Conservation (phyloP, 345 rosid genomes). For the Gossypium arboreum region DNA sequence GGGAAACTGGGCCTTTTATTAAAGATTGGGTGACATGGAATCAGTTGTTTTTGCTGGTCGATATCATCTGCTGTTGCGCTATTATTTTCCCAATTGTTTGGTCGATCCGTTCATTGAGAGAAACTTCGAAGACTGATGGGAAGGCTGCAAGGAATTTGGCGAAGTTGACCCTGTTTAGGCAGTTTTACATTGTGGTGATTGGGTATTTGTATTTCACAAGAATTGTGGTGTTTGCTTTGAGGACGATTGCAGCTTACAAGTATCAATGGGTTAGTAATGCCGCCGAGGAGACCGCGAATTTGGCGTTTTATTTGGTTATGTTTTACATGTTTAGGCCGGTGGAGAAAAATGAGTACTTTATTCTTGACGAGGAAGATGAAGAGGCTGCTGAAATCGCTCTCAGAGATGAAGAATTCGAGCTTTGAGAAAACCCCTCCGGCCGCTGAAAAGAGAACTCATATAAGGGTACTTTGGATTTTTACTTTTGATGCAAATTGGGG, state of each 20-base stretch:
- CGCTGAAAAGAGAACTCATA: neutral
- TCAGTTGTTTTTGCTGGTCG: slow-evolving; percentile 81
- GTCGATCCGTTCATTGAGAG: slow-evolving; percentile 85
- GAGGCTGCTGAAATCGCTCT: slow-evolving; percentile 83
- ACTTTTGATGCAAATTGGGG: slow-evolving; percentile 4
- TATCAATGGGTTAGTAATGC: slow-evolving; percentile 95
- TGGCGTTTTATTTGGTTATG: slow-evolving; percentile 68
- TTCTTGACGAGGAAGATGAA: slow-evolving; percentile 84
- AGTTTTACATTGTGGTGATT: slow-evolving; percentile 84
- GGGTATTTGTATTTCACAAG: slow-evolving; percentile 90
- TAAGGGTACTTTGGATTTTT: neutral
- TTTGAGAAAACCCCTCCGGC: slow-evolving; percentile 39
- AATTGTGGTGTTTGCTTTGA: slow-evolving; percentile 82
- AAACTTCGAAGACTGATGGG: slow-evolving; percentile 89
- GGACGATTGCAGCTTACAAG: slow-evolving; percentile 81
- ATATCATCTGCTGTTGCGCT: slow-evolving; percentile 89
- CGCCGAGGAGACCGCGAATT: slow-evolving; percentile 81
- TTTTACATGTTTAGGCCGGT: slow-evolving; percentile 92
- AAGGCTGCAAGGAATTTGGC: slow-evolving; percentile 89
- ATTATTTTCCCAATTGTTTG: slow-evolving; percentile 95
- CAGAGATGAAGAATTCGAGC: slow-evolving; percentile 83
- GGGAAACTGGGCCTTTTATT: slow-evolving; percentile 88
- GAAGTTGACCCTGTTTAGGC: slow-evolving; percentile 76
- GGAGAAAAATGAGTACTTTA: slow-evolving; percentile 88
- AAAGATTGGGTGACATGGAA: slow-evolving; percentile 96